Percentiles rank a stretch among this genome's conserved stretches.
phyloP scores from a whole-genome alignment of 2,329 filamentous ascomycete genomes.

The Calonectria fujianensis region DNA sequence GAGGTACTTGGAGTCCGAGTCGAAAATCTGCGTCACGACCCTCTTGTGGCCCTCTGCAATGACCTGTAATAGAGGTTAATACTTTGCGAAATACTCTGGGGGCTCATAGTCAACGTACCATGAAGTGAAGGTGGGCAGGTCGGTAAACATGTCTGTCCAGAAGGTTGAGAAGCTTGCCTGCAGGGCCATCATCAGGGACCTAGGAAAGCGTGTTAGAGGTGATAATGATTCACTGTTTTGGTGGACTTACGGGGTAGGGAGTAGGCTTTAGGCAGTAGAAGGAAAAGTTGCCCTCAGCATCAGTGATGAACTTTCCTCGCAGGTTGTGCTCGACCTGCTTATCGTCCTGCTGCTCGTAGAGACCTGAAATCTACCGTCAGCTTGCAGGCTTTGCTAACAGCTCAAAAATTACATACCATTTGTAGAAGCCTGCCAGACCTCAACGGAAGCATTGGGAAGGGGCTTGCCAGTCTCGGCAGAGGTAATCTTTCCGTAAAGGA shows the following conservation, averaged over 20 bases:
- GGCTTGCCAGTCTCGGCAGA: conserved; percentile 77
- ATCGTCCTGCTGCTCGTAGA: conserved; percentile 84
- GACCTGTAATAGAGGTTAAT: conserved; percentile 52
- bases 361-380: conserved; percentile 52
- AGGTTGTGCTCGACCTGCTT: conserved; percentile 84
- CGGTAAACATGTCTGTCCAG: conserved; percentile 75
- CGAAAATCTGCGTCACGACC: conserved; percentile 80
- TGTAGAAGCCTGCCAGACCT: conserved; percentile 87
- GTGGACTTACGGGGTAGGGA: conserved; percentile 67
- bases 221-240: background rate
- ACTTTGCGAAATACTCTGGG: rapidly evolving
- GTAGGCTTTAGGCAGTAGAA: conserved; percentile 78
- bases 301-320: conserved; percentile 82
- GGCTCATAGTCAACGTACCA: conserved; percentile 59
- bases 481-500: conserved; percentile 78
- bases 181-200: conserved; percentile 71
- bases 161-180: conserved; percentile 69
- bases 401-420: conserved; percentile 69
- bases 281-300: conserved; percentile 77
- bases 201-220: background rate
- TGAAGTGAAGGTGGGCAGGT: conserved; percentile 77
- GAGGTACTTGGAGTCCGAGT: conserved; percentile 48
- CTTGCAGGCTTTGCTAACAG: background rate
- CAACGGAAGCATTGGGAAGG: conserved; percentile 79
- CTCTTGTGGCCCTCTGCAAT: conserved; percentile 77